Evolutionary conservation across 192 early-diverging fungal species (phyloP), one percentile per base, ranked within the genome.

Genomic region (Backusella mclennaniae): DNA sequence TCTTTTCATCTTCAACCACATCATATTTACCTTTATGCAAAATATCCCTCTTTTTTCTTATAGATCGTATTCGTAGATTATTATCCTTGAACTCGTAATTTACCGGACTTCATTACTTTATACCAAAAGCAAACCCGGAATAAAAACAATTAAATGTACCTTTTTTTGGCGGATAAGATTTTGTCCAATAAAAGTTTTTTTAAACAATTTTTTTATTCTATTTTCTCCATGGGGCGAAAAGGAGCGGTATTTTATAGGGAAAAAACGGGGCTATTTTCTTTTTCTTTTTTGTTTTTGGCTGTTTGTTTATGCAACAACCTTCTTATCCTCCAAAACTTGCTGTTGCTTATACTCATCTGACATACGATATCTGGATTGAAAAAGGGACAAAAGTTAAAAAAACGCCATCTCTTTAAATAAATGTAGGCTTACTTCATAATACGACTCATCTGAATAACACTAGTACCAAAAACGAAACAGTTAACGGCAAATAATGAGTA

Each of bases 401-500:
- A 19, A 49, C 12, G 4, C 26, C 23, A 3, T 56, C 8, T 29
- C 3, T 46, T 66, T 33, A 17, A n/a, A 14, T 63, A 33, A 12
- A 49, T 31, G 21, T 31, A 77, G 26, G 79, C 84, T 80, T 87
- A 94, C 92, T 89, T 80, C 44, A 82, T 88, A 75, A 99, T 95
- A 21, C 97, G 88, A 73, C 83, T 88, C 56, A 97, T 80, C 87
- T 99, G 97, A 75, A 93, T 95, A 36, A 94, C 66, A 63, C 95
- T 96, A 66, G 93, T 99, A 72, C 86, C 92, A 36, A 93, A 96
- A 9, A 99, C 93, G 84, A 99, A 98, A 29, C 96, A 69, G 84
- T 99, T 99, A 67, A 99, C 97, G 15, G 89, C 88, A 73, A 96
- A 92, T 77, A 99, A 81, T 76, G 89, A 88, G 82, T 91, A 97